Percentiles rank a stretch among this genome's conserved stretches.
These are phyloP conservation scores for Eutypa lata DNA, from an alignment of 2,329 filamentous ascomycete species.

Conservation along the genomic window DNA sequence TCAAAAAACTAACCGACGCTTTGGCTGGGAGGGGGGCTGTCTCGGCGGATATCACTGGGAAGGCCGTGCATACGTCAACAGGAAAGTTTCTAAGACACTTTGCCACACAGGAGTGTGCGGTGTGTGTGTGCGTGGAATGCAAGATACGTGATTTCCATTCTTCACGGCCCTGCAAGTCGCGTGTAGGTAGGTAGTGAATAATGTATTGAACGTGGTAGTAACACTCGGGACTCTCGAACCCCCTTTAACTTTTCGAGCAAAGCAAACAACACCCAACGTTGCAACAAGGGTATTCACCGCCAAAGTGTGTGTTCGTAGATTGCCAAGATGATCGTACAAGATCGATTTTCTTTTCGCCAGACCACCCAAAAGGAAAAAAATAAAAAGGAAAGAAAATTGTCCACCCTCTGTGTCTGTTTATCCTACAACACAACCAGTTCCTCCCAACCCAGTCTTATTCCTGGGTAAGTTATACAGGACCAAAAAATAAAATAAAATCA, in stretches of 20 bases:
- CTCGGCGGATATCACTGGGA: background rate
- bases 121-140: background rate
- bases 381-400: too few species aligned
- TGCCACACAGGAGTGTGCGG: background rate
- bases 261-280: too few species aligned
- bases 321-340: too few species aligned
- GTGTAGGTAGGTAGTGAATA: background rate
- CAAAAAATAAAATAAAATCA: too few species aligned
- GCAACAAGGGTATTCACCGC: too few species aligned
- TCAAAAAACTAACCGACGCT: background rate
- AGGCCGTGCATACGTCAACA: too few species aligned
- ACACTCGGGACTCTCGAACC: background rate
- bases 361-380: too few species aligned
- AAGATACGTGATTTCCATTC: background rate
- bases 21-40: background rate
- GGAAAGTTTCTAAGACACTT: background rate
- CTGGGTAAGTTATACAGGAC: background rate
- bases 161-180: background rate
- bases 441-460: background rate
- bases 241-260: too few species aligned
- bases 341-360: background rate
- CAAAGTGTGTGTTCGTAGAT: too few species aligned
- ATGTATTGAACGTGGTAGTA: background rate
- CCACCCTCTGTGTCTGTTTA: background rate
- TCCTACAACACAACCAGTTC: background rate